Conservation (phyloP, 2,329 filamentous ascomycete species). For the Byssothecium circinans region DNA sequence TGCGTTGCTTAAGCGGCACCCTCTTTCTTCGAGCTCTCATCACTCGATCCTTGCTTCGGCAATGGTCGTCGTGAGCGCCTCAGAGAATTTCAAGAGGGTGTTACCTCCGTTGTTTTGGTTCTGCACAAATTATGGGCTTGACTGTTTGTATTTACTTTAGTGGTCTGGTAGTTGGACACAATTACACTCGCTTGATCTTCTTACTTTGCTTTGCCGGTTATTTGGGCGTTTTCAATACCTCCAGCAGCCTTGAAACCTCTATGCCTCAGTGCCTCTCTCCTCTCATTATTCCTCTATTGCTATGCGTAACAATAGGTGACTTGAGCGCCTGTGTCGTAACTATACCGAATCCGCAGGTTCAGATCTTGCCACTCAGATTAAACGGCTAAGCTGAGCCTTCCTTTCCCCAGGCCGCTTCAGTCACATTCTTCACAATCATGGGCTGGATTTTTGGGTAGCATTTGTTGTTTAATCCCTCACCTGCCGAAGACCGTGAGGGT, state of each 20-base stretch:
- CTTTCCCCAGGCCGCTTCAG: conserved; percentile 14
- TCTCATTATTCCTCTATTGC: too few species aligned
- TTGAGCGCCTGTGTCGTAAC: too few species aligned
- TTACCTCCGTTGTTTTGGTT: neutral
- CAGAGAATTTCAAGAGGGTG: neutral
- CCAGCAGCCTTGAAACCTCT: too few species aligned
- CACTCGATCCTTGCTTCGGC: neutral
- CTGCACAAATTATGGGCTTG: neutral
- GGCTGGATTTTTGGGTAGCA: conserved; percentile 13
- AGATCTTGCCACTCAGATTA: too few species aligned
- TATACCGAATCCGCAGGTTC: too few species aligned
- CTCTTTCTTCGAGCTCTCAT: neutral
- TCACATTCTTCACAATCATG: conserved; percentile 9
- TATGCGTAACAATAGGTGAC: too few species aligned
- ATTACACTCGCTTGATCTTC: neutral
- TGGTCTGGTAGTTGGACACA: neutral
- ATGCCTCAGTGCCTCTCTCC: too few species aligned
- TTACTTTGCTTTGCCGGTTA: too few species aligned
- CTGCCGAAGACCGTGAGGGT: conserved; percentile 10
- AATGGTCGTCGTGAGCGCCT: neutral
- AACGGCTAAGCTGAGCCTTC: neutral
- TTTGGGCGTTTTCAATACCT: too few species aligned
- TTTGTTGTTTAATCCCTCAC: conserved; percentile 8
- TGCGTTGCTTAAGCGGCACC: neutral
- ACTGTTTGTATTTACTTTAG: neutral